Evolutionary conservation across 768 basidiomycete genomes (phyloP).

Genomic region (Infundibulicybe gibba): DNA sequence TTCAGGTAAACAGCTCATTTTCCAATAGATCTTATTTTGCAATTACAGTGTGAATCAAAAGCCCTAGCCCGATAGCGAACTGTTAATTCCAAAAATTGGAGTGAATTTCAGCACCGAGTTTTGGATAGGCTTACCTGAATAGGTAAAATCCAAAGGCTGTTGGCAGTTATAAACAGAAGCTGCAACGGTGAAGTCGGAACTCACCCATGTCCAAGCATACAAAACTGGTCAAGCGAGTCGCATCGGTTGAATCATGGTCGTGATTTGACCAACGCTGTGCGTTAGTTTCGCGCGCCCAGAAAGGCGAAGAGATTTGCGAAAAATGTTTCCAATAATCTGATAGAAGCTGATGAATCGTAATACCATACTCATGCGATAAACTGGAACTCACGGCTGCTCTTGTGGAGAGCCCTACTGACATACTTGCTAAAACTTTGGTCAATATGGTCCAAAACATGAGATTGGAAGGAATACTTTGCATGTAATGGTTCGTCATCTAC

Average conservation of each 20-base stretch:
- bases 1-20: background rate
- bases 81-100: conserved; percentile 17
- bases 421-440: conserved; percentile 5
- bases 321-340: conserved; percentile 32
- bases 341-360: background rate
- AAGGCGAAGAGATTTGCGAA: conserved; percentile 46
- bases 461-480: conserved; percentile 7
- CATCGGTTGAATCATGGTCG: conserved; percentile 47
- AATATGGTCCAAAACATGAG: background rate
- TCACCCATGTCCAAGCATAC: conserved; percentile 22
- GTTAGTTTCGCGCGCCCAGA: conserved; percentile 38
- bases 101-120: background rate
- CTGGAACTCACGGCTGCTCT: conserved; percentile 11
- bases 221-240: conserved; percentile 35
- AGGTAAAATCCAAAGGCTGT: conserved; percentile 27
- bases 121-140: conserved; percentile 17
- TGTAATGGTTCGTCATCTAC: conserved; percentile 19
- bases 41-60: conserved; percentile 54
- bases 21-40: background rate
- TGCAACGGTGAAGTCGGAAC: background rate
- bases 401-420: conserved; percentile 11
- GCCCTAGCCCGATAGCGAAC: conserved; percentile 55
- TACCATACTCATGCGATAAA: background rate
- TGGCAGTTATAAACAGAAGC: background rate
- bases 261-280: conserved; percentile 44